Evolutionary conservation across 2,329 filamentous ascomycete genomes (phyloP), one percentile per base, ranked within the genome.

Genomic region (Ramichloridium luteum): DNA sequence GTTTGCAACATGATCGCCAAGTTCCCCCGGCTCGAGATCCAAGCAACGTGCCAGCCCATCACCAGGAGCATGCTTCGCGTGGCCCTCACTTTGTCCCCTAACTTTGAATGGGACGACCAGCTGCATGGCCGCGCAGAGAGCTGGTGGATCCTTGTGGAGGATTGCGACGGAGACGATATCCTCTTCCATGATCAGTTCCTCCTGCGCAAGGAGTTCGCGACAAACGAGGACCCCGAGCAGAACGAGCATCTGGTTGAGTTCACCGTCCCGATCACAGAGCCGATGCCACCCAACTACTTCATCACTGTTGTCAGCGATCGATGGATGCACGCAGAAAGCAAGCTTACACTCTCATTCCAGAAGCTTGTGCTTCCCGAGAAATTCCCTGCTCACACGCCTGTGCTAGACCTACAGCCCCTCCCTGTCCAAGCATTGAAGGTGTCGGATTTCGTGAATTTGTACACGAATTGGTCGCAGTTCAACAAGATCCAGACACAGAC

Each of bases 251-350:
- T 94, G 8, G 80, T 98, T 16, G 90, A 98, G 46, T 90, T 98
- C 48, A 96, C 88, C 0, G 88, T 96, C 3, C 82, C 90, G 1
- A 93, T 98, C 45, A 86, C 84, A 1, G 90, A 98, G 46, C 92
- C 92, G 0, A 93, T 96, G 81, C 90, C 90, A 10, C 90, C 92
- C 0, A 93, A 98, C 57, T 98, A 98, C 62, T 98, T 98, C 60
- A 84, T 98, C 48, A 90, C 85, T 0, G 73, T 98, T 23, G 63
- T 94, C 13, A 96, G 88, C 3, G 90, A 98, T 56, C 72, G 90
- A 45, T 98, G 90, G 90, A 94, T 98, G 84, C 84, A 93, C 54
- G 84, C 88, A 1, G 86, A 98, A 61, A 93, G 86, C 1, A 85
- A 86, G 53, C 65, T 98, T 32, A 80, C 88, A 0, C 80, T 98